A percentile compares a stretch with the other conserved stretches of the same genome.
Evolutionary conservation across 2,329 filamentous ascomycete species (phyloP).

Genomic region (Reticulascus tulasneorum): DNA sequence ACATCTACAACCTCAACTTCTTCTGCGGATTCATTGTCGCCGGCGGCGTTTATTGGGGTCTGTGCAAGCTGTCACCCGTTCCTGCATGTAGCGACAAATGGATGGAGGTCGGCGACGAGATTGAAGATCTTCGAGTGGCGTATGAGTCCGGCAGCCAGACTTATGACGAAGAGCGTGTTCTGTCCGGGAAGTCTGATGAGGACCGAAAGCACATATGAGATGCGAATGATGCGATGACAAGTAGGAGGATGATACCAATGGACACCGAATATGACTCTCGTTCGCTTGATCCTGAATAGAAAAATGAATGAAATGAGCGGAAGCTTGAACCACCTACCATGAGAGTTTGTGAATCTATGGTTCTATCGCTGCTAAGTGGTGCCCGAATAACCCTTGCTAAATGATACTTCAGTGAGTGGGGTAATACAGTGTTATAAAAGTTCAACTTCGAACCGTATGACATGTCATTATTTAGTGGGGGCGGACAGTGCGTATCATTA

Average conservation of each 20-base stretch:
- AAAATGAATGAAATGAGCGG: no score
- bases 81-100: conserved; percentile 71
- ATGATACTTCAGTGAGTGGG: no score
- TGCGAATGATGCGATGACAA: not conserved
- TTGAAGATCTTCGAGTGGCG: conserved; percentile 48
- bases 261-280: not conserved
- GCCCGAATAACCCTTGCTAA: no score
- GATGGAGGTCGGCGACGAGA: conserved; percentile 69
- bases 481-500: no score
- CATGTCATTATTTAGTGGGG: no score
- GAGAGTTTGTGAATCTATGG: no score
- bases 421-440: no score
- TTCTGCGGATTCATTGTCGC: conserved; percentile 79
- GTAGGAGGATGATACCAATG: conserved; percentile 8
- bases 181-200: conserved; percentile 2
- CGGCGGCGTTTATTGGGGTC: conserved; percentile 59
- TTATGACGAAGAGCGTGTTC: conserved; percentile 30
- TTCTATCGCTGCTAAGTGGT: no score
- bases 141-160: conserved; percentile 37
- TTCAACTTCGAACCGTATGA: no score
- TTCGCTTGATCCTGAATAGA: no score
- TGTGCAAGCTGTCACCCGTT: conserved; percentile 68
- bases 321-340: no score
- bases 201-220: conserved; percentile 1
- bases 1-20: conserved; percentile 89